A percentile compares a stretch with the other conserved stretches of the same genome.
Evolutionary conservation across 257 asterid genomes (phyloP).

Genomic region (Solanum sparsipilum): DNA sequence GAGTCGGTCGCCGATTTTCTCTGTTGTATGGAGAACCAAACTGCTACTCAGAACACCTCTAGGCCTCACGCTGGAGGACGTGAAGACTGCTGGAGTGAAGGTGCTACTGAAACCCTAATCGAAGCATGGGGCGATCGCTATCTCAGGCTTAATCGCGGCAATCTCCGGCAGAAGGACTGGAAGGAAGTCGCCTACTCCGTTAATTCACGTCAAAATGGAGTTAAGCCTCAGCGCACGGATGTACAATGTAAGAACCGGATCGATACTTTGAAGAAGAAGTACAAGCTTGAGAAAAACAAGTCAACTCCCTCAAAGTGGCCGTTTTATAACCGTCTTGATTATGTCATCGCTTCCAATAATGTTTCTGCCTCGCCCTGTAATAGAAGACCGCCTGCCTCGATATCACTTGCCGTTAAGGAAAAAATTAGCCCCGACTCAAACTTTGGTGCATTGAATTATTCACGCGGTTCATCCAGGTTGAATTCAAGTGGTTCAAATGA

Average conservation of each 20-base stretch:
- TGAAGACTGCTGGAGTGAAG: slow-evolving; percentile 79
- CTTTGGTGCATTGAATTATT: background rate
- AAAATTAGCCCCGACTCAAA: background rate
- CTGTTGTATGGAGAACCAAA: slow-evolving; percentile 3
- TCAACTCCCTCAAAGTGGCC: slow-evolving; percentile 51
- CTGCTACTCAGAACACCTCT: background rate
- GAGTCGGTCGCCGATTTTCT: background rate
- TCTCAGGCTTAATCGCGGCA: slow-evolving; percentile 56
- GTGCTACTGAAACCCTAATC: slow-evolving; percentile 53
- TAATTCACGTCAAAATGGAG: slow-evolving; percentile 43
- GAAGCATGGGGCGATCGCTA: slow-evolving; percentile 69
- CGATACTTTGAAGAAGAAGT: slow-evolving; percentile 66
- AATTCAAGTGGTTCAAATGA: slow-evolving; percentile 3
- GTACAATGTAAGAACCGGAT: slow-evolving; percentile 67
- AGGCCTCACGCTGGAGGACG: slow-evolving; percentile 29
- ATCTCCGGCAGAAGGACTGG: slow-evolving; percentile 70
- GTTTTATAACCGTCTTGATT: slow-evolving; percentile 36
- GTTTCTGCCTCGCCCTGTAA: background rate
- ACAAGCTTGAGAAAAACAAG: slow-evolving; percentile 50
- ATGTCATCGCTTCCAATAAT: slow-evolving; percentile 35
- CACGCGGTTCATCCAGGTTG: slow-evolving; percentile 1
- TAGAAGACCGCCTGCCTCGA: background rate
- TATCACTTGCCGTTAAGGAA: background rate
- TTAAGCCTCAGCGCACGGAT: slow-evolving; percentile 62
- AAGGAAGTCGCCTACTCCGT: slow-evolving; percentile 59